These are phyloP conservation scores for Gracilariopsis chorda DNA, from an alignment of 23 red algal species.

Conservation along the genomic window DNA sequence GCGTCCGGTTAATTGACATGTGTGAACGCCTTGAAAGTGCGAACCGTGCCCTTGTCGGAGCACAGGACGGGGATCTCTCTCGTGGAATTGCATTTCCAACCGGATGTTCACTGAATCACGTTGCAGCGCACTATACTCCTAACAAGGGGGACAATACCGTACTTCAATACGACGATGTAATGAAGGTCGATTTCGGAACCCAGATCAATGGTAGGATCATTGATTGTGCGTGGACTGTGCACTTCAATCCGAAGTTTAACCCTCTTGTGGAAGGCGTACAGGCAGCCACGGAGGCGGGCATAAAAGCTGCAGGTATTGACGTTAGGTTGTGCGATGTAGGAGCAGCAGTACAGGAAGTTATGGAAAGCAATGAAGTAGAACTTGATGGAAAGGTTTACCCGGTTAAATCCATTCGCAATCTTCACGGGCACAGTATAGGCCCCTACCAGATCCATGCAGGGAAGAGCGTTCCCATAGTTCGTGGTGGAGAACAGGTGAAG, in stretches of 20 bases:
- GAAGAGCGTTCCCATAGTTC: slow-evolving; percentile 98
- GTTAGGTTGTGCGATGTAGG: slow-evolving; percentile 95
- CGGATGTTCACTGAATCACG: slow-evolving; percentile 98
- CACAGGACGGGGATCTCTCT: slow-evolving; percentile 73
- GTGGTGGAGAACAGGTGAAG: slow-evolving; percentile 75
- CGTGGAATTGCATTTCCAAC: slow-evolving; percentile 97
- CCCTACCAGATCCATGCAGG: slow-evolving; percentile 99
- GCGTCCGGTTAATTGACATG: slow-evolving; percentile 94
- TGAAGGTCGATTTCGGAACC: slow-evolving; percentile 99
- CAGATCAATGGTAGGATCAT: slow-evolving; percentile 98
- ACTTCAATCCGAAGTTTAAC: slow-evolving; percentile 91
- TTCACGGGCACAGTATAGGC: slow-evolving; percentile 97
- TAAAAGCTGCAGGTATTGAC: slow-evolving; percentile 92
- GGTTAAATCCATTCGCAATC: slow-evolving; percentile 84
- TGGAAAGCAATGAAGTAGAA: slow-evolving; percentile 97
- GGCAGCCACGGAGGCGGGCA: slow-evolving; percentile 91
- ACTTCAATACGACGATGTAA: slow-evolving; percentile 90
- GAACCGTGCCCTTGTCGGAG: slow-evolving; percentile 79
- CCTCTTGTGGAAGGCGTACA: slow-evolving; percentile 86
- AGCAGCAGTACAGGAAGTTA: slow-evolving; percentile 97
- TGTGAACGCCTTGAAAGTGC: slow-evolving; percentile 96
- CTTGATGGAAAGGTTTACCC: slow-evolving; percentile 91
- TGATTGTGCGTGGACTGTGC: slow-evolving; percentile 94
- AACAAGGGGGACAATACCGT: slow-evolving; percentile 95
- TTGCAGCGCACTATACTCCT: slow-evolving; percentile 99